Base-by-base conservation (phyloP, 1,139 yeast species). In the Suhomyces bokatorum region DNA sequence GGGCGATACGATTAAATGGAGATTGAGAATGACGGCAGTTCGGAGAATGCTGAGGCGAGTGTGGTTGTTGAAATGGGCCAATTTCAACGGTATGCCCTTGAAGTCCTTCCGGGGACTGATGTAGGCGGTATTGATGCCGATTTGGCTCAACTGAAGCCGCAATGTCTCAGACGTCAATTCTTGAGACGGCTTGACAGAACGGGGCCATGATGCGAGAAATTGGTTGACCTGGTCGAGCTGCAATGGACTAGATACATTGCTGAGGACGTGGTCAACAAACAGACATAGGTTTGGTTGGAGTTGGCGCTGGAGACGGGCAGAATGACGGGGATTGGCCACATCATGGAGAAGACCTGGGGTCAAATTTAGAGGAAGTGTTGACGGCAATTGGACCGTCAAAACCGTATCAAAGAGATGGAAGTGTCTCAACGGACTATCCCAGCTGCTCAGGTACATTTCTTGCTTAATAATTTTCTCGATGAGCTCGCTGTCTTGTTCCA, bases 31-130 rank as follows among this genome's bases (percentile, higher is more conserved):
- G 14, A 51, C 29, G 12, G 38, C 20, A 1, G 49, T 33, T 16
- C 55, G 32, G 14, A 39, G 29, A 13, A 53, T 26, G 35, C 49
- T 44, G 8, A 51, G 30, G 14, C 32, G 35, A 28, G 35, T 37
- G 31, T 48, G 44, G 36, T 47, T 47, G 16, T 51, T 43, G 35
- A 45, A 48, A 35, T 54, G 58, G 26, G 31, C 31, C 31, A 53
- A 43, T 31, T 53, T 54, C 31, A 52, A 20, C 7, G 51, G 49
- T 20, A 48, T 32, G 3, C 48, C 44, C 15, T 27, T 20, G 6
- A 17, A 4, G 2, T 16, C 27, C 16, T 36, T 42, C 15, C 39
- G 30, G 27, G 45, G 48, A 30, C 37, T 31, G 3, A 45, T 13
- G 13, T 29, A 32, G 17, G 34, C 35, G 9, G 42, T 37, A 26